Conservation (phyloP, 2,329 filamentous ascomycete species). For the Aspergillus aculeatus region DNA sequence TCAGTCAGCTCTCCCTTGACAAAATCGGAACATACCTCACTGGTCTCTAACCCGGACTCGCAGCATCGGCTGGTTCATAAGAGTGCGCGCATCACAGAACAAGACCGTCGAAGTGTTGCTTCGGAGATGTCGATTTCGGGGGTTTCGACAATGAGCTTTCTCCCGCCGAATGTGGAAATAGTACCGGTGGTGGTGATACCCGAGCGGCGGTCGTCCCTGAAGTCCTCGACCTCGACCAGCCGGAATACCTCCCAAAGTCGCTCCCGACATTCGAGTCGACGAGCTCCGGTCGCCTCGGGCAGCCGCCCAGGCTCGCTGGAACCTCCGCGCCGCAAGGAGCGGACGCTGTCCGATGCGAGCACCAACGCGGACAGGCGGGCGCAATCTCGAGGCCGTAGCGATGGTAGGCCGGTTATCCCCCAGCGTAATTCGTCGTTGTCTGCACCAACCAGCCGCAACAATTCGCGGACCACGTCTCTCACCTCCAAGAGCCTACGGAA, state of each 20-base stretch:
- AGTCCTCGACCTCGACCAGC: slow-evolving; percentile 38
- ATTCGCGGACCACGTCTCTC: slow-evolving; percentile 46
- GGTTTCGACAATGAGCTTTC: slow-evolving; percentile 30
- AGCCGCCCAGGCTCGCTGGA: slow-evolving; percentile 34
- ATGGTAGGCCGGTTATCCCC: slow-evolving; percentile 37
- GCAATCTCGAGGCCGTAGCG: slow-evolving; percentile 29
- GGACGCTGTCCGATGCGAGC: slow-evolving; percentile 43
- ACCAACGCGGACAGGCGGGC: slow-evolving; percentile 25
- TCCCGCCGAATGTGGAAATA: slow-evolving; percentile 37
- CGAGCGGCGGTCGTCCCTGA: slow-evolving; percentile 46
- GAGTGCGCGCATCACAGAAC: slow-evolving; percentile 49
- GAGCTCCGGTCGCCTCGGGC: slow-evolving; percentile 38
- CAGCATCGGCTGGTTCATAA: slow-evolving; percentile 54
- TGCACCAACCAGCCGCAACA: slow-evolving; percentile 46
- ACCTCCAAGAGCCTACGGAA: slow-evolving; percentile 44
- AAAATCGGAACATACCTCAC: slow-evolving; percentile 47
- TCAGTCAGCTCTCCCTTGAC: slow-evolving; percentile 47
- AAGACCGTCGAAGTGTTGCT: slow-evolving; percentile 44
- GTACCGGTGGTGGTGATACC: slow-evolving; percentile 51
- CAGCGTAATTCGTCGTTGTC: slow-evolving; percentile 47
- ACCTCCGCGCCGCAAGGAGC: slow-evolving; percentile 32
- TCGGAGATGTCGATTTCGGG: slow-evolving; percentile 43
- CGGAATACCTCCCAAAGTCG: slow-evolving; percentile 38
- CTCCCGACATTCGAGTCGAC: slow-evolving; percentile 40
- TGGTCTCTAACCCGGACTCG: slow-evolving; percentile 43